These are phyloP conservation scores for Starmera dryadoides DNA, from an alignment of 805 yeast genomes.

Conservation along the genomic window DNA sequence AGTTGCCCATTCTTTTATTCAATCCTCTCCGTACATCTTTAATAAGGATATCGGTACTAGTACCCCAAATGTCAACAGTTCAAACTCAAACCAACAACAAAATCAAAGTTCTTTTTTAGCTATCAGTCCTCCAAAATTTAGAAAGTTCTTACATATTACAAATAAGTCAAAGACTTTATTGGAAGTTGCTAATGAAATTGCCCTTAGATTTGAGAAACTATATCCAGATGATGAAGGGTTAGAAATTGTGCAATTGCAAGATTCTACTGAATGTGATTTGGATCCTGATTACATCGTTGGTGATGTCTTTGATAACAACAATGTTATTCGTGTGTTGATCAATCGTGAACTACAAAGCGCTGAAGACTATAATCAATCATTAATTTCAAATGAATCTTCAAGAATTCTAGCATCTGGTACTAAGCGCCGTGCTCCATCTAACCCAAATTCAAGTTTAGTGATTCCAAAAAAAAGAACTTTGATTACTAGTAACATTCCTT, in stretches of 20 bases:
- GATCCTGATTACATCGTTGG: slow-evolving; percentile 69
- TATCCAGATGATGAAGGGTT: slow-evolving; percentile 58
- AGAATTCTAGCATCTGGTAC: not conserved
- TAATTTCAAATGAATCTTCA: not conserved
- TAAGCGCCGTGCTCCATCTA: slow-evolving; percentile 19
- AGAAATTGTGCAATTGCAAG: slow-evolving; percentile 57
- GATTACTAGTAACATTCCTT: not conserved
- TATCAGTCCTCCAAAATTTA: slow-evolving; percentile 17
- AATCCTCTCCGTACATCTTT: slow-evolving; percentile 7
- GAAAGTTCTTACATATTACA: slow-evolving; percentile 62
- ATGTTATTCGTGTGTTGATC: slow-evolving; percentile 38
- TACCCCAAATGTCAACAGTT: slow-evolving; percentile 25
- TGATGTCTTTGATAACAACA: slow-evolving; percentile 53
- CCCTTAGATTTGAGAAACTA: slow-evolving; percentile 47
- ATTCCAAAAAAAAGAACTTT: slow-evolving; percentile 20
- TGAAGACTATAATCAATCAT: slow-evolving; percentile 8
- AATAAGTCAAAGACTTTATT: slow-evolving; percentile 37
- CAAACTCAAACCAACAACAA: slow-evolving; percentile 2
- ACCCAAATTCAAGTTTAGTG: slow-evolving; percentile 10
- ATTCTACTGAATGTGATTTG: slow-evolving; percentile 59
- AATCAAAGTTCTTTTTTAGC: slow-evolving; percentile 4
- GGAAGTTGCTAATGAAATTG: slow-evolving; percentile 45
- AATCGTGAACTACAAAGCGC: slow-evolving; percentile 29
- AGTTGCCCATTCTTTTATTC: not conserved
- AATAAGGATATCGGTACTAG: slow-evolving; percentile 27